phyloP scores from a whole-genome alignment of 2,329 filamentous ascomycete species.

The Talaromyces amestolkiae region DNA sequence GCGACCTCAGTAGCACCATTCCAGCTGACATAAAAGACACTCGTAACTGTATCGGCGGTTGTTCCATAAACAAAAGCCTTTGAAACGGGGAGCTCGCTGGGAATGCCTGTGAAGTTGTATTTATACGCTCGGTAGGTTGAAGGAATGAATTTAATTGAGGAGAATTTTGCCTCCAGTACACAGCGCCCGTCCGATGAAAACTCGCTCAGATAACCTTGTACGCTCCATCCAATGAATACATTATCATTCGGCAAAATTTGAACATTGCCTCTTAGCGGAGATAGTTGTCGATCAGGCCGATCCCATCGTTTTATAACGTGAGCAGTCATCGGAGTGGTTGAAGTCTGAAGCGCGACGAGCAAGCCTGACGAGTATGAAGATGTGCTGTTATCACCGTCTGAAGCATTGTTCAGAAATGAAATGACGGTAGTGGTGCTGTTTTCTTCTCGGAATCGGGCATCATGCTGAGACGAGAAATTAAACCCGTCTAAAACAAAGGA shows the following conservation, averaged over 20 bases:
- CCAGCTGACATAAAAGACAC: slow-evolving; percentile 32
- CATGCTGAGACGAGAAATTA: slow-evolving; percentile 38
- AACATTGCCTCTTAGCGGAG: slow-evolving; percentile 35
- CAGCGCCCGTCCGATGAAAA: slow-evolving; percentile 29
- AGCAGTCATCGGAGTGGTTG: slow-evolving; percentile 26
- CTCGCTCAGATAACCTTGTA: slow-evolving; percentile 36
- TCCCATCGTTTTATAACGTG: slow-evolving; percentile 28
- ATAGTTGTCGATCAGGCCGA: slow-evolving; percentile 33
- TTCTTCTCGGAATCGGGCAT: slow-evolving; percentile 33
- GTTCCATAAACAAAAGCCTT: slow-evolving; percentile 32
- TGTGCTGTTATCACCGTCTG: slow-evolving; percentile 29
- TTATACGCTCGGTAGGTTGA: slow-evolving; percentile 42
- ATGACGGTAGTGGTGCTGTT: slow-evolving; percentile 32
- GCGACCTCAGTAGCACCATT: slow-evolving; percentile 39
- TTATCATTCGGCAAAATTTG: slow-evolving; percentile 37
- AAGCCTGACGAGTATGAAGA: slow-evolving; percentile 31
- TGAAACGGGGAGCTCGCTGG: slow-evolving; percentile 30
- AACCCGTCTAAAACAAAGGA: slow-evolving; percentile 33
- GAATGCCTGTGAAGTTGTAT: slow-evolving; percentile 34
- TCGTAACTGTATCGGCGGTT: slow-evolving; percentile 26
- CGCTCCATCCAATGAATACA: slow-evolving; percentile 37
- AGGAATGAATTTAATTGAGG: slow-evolving; percentile 28
- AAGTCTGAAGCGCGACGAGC: slow-evolving; percentile 31
- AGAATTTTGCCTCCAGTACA: slow-evolving; percentile 35
- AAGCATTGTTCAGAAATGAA: slow-evolving; percentile 36